These are phyloP conservation scores for Blastomyces parvus DNA, from an alignment of 2,329 filamentous ascomycete species.

Conservation along the genomic window DNA sequence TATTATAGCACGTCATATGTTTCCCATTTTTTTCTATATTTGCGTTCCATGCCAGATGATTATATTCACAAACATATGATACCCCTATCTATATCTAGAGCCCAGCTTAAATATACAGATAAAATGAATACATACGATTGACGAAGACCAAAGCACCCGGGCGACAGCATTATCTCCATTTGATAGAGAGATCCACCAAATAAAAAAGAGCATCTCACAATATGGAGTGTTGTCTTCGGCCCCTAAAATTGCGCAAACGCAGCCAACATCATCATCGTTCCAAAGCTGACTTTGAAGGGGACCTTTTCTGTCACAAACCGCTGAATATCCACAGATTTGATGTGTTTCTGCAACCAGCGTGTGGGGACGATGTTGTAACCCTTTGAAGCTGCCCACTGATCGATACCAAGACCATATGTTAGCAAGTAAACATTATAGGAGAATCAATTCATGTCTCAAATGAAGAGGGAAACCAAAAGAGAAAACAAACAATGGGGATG, in stretches of 20 bases:
- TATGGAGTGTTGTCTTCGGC: neutral
- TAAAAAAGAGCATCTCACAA: neutral
- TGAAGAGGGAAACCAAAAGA: no score
- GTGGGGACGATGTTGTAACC: slow-evolving; percentile 39
- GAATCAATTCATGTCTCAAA: neutral
- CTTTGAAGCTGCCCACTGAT: slow-evolving; percentile 37
- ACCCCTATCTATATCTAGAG: slow-evolving; percentile 3
- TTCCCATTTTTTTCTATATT: neutral
- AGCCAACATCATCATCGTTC: slow-evolving; percentile 36
- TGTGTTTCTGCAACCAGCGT: slow-evolving; percentile 32
- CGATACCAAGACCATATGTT: neutral
- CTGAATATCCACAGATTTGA: slow-evolving; percentile 34
- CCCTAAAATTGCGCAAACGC: slow-evolving; percentile 37
- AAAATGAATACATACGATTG: slow-evolving; percentile 12
- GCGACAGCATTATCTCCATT: neutral
- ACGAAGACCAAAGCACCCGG: neutral
- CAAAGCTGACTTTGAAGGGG: slow-evolving; percentile 41
- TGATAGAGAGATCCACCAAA: neutral
- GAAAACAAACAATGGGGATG: neutral
- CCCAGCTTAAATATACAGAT: slow-evolving; percentile 6
- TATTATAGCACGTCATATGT: neutral
- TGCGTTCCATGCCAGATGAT: neutral
- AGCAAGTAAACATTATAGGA: neutral
- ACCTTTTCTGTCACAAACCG: slow-evolving; percentile 31
- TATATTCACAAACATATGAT: slow-evolving; percentile 5